These are phyloP conservation scores for Castanospermum australe DNA, from an alignment of 306 rosid genomes.

Conservation along the genomic window DNA sequence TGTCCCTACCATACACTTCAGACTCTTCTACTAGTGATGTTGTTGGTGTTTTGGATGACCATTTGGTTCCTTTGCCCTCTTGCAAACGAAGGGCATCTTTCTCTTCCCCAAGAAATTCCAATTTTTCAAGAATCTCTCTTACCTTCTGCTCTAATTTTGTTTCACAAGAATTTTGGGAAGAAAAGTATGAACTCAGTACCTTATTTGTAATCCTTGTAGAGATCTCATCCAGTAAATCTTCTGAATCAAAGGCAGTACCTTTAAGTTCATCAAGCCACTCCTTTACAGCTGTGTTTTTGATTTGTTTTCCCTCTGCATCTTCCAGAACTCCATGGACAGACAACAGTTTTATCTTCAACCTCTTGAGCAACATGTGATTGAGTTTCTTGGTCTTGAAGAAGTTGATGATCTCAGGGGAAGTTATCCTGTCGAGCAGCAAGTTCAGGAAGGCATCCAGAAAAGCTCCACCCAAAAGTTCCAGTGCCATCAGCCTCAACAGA, in stretches of 20 bases:
- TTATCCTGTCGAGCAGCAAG: not conserved
- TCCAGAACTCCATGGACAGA: not conserved
- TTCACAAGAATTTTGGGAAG: not conserved
- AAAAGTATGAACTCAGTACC: not conserved
- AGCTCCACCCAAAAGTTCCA: not conserved
- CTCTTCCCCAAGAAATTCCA: not conserved
- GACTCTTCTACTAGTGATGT: not conserved
- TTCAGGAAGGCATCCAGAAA: not conserved
- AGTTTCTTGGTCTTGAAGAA: not conserved
- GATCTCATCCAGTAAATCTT: constrained; percentile 22
- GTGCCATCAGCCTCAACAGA: not conserved
- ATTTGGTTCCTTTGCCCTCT: not conserved
- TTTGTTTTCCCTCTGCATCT: constrained; percentile 28
- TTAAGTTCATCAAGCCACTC: constrained; percentile 14
- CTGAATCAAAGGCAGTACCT: not conserved
- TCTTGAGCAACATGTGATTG: not conserved
- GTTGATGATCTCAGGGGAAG: not conserved
- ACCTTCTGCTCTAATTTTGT: not conserved
- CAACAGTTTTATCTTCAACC: not conserved
- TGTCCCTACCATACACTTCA: constrained; percentile 29
- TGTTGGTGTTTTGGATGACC: not conserved
- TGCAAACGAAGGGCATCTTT: not conserved
- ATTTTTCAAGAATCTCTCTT: not conserved
- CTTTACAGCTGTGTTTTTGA: not conserved
- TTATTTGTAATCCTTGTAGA: not conserved